Evolutionary conservation across 2,329 filamentous ascomycete species (phyloP), one percentile per base, ranked within the genome.

Genomic region (Cyanodermella asteris): DNA sequence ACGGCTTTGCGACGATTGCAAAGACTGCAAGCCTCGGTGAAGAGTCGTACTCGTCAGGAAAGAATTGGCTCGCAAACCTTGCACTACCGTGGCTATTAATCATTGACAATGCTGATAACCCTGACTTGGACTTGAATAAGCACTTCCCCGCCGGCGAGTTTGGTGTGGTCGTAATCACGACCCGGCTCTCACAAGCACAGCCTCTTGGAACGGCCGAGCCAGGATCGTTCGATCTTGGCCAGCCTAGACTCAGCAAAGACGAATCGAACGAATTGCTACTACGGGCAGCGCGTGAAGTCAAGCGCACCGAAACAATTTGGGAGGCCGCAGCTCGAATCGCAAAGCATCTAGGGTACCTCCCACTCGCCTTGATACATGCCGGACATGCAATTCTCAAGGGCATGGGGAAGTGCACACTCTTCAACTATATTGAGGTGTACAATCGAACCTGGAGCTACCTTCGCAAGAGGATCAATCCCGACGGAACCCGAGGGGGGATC

Each of bases 41-140:
- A 14, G 18, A 23, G 7, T 39, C 33, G 15, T 22, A 31, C 16
- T 17, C 30, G 11, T 33, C 37, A 8, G 37, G 32, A 18, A 40
- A 34, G 27, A 16, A 33, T 7, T 42, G 34, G 34, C 27, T 49
- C 5, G 24, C 37, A 6, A 36, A 31, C 7, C 27, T 32, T 7
- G 23, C 24, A 13, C 16, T 32, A 25, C 35, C 34, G 14, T 49
- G 44, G 45, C 38, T 50, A 13, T 37, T 49, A 13, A 38, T 56
- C 5, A 43, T 56, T 16, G 49, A 56, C 32, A 55, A 55, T 31
- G 42, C 38, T 6, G 42, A 45, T 24, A 38, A 44, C 23, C 28
- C 31, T 8, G 28, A 35, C 11, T 19, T 36, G 5, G 16, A 23
- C n/a, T 23, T 40, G 8, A 24, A 31, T 14, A 22, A 33, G 5